A percentile compares a stretch with the other conserved stretches of the same genome.
Conservation (phyloP, 75 land plant genomes). For the Pinus albicaulis region DNA sequence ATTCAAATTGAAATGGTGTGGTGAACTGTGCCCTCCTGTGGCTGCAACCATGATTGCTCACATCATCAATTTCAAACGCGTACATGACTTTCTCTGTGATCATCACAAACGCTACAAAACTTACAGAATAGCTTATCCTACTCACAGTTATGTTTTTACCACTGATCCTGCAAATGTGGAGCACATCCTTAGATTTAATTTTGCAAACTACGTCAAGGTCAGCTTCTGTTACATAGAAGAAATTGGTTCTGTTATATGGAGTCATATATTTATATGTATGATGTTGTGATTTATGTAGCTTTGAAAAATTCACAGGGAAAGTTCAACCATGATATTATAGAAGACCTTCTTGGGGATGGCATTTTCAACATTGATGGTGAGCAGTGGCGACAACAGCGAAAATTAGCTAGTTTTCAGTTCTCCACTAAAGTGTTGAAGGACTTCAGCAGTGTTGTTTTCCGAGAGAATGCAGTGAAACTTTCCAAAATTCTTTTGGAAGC, state of each 20-base stretch:
- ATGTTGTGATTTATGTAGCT: background rate
- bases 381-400: slow-evolving; percentile 45
- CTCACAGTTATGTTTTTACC: slow-evolving; percentile 2
- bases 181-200: slow-evolving; percentile 20
- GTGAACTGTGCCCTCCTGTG: too few relatives aligned
- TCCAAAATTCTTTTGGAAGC: slow-evolving; percentile 20
- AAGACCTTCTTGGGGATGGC: slow-evolving; percentile 45
- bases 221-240: background rate
- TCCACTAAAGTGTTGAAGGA: slow-evolving; percentile 38
- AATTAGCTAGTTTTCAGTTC: slow-evolving; percentile 53
- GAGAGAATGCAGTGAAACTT: slow-evolving; percentile 29
- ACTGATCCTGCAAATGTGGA: slow-evolving; percentile 18
- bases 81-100: background rate
- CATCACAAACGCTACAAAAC: slow-evolving; percentile 9
- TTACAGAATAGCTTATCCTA: slow-evolving; percentile 8
- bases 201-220: slow-evolving; percentile 19
- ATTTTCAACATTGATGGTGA: slow-evolving; percentile 57
- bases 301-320: slow-evolving; percentile 28
- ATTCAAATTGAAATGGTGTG: too few relatives aligned
- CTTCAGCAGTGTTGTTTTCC: slow-evolving; percentile 40
- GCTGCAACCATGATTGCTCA: too few relatives aligned
- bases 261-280: too few relatives aligned
- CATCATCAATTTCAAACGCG: background rate
- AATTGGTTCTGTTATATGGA: too few relatives aligned
- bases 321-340: slow-evolving; percentile 16